Percentiles rank a stretch among this genome's conserved stretches.
These are phyloP conservation scores for Talaromyces albobiverticillius DNA, from an alignment of 2,329 filamentous ascomycete genomes.

Conservation along the genomic window DNA sequence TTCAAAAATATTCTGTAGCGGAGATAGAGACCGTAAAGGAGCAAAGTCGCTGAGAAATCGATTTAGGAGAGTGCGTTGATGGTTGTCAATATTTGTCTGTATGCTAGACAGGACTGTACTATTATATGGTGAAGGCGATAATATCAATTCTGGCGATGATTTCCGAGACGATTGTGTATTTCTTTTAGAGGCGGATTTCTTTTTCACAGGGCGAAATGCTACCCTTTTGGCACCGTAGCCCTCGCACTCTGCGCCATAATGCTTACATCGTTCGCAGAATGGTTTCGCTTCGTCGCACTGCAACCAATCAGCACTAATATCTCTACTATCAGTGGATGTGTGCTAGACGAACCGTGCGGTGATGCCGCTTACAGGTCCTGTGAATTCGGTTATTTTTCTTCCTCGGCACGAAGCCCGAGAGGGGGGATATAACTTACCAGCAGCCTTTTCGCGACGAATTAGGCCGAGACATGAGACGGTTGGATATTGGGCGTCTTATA, in stretches of 20 bases:
- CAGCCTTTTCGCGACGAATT: constrained; percentile 6
- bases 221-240: constrained; percentile 2
- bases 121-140: not conserved
- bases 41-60: constrained; percentile 5
- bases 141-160: not conserved
- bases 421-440: not conserved
- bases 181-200: not conserved
- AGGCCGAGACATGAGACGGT: not conserved
- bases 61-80: not conserved
- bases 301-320: not conserved
- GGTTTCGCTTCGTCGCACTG: constrained; percentile 5
- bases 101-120: not conserved
- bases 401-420: not conserved
- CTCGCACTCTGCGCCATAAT: constrained; percentile 2
- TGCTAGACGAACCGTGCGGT: constrained; percentile 1
- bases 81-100: not conserved
- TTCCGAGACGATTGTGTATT: not conserved
- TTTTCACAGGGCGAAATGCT: not conserved
- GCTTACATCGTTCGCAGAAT: not conserved
- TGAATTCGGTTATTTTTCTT: not conserved
- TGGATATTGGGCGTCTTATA: not conserved
- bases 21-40: not conserved
- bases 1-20: constrained; percentile 3
- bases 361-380: constrained; percentile 5
- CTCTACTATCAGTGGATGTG: not conserved